Conservation (phyloP, 495 filamentous ascomycete species). For the Cercophora scortea region DNA sequence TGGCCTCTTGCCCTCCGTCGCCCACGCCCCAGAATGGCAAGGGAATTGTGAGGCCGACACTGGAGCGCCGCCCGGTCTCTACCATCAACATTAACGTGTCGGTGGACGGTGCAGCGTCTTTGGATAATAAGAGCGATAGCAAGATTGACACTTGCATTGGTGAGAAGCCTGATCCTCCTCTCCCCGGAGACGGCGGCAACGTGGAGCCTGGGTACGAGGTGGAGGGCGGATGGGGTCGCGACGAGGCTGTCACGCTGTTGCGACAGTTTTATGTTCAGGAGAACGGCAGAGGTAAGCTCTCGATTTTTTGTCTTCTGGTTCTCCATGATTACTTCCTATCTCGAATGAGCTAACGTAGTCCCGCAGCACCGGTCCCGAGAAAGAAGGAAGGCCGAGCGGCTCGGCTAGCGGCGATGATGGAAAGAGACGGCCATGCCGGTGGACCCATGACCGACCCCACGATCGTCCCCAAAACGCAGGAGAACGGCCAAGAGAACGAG, state of each 20-base stretch:
- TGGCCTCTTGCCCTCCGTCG: conserved; percentile 18
- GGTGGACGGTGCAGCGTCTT: neutral
- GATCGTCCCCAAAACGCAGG: neutral
- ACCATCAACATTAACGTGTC: neutral
- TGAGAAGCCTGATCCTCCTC: neutral
- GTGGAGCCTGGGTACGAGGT: conserved; percentile 69
- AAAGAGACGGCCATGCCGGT: conserved; percentile 23
- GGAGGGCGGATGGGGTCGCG: conserved; percentile 72
- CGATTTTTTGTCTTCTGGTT: neutral
- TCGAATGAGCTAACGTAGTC: neutral
- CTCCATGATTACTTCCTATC: neutral
- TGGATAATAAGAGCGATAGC: conserved; percentile 3
- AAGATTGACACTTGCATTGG: neutral
- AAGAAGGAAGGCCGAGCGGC: conserved; percentile 47
- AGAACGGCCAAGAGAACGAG: conserved; percentile 1
- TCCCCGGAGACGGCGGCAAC: conserved; percentile 33
- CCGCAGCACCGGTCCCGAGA: conserved; percentile 39
- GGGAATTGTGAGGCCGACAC: conserved; percentile 17
- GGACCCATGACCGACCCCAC: conserved; percentile 12
- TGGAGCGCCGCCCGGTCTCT: conserved; percentile 17
- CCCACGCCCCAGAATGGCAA: conserved; percentile 21
- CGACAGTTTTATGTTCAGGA: conserved; percentile 95
- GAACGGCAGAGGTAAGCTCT: conserved; percentile 67
- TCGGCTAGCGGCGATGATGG: conserved; percentile 37
- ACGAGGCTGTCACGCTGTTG: conserved; percentile 85